phyloP scores from a whole-genome alignment of 768 basidiomycete genomes.

The Leccinum subgranulosum region DNA sequence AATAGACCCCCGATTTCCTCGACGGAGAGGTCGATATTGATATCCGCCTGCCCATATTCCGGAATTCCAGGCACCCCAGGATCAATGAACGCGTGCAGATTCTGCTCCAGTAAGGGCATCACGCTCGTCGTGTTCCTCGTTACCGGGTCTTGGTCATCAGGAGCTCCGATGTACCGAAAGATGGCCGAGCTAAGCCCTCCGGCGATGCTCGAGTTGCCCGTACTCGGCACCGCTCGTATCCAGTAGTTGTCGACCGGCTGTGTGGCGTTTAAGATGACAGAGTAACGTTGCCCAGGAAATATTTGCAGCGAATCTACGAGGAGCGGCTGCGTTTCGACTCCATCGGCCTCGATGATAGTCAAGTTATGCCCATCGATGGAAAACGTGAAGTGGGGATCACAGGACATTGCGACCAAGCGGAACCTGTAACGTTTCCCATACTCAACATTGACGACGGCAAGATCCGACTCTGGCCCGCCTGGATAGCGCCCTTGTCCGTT shows the following conservation, averaged over 20 bases:
- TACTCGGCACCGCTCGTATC: constrained; percentile 36
- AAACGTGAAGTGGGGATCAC: constrained; percentile 42
- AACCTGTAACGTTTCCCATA: constrained; percentile 42
- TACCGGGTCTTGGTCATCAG: neutral
- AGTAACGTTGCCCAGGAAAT: neutral
- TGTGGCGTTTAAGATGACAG: constrained; percentile 14
- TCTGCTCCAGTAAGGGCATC: neutral
- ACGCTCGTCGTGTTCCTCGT: neutral
- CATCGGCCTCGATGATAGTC: constrained; percentile 43
- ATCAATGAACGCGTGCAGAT: neutral
- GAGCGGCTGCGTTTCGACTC: constrained; percentile 16
- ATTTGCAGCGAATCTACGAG: neutral
- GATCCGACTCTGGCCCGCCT: constrained; percentile 34
- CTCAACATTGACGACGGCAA: constrained; percentile 39
- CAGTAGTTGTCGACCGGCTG: constrained; percentile 52
- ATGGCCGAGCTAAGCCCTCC: neutral
- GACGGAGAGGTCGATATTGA: neutral
- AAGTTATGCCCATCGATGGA: constrained; percentile 47
- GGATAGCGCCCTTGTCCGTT: constrained; percentile 30
- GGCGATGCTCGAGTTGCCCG: neutral
- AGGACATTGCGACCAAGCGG: constrained; percentile 45
- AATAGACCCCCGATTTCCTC: neutral
- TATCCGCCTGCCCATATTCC: neutral
- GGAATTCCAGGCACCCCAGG: neutral
- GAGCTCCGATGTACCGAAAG: neutral